A percentile compares a stretch with the other conserved stretches of the same genome.
Conservation (phyloP, 2,329 filamentous ascomycete genomes). For the Talaromyces sp. region DNA sequence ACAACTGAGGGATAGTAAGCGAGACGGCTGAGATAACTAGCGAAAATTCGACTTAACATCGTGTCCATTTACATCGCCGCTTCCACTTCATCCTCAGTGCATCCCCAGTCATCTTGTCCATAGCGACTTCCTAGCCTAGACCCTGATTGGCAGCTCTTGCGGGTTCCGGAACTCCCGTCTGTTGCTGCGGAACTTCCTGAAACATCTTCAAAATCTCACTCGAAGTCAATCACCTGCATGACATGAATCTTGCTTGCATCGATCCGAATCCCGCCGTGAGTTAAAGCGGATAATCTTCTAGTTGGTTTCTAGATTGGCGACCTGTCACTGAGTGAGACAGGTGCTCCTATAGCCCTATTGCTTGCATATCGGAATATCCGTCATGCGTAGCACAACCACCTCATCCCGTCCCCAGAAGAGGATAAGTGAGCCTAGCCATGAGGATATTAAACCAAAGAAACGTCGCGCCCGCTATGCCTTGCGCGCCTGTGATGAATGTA, state of each 20-base stretch:
- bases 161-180: background rate
- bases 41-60: no score
- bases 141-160: background rate
- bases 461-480: background rate
- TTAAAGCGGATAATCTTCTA: background rate
- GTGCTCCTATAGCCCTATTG: background rate
- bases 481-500: conserved; percentile 1
- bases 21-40: no score
- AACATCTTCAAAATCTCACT: background rate
- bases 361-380: background rate
- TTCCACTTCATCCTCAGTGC: no score
- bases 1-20: no score
- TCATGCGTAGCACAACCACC: background rate
- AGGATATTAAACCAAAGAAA: background rate
- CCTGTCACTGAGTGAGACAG: background rate
- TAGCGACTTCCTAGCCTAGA: background rate
- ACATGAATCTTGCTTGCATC: background rate
- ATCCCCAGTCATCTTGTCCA: no score
- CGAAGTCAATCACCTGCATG: background rate
- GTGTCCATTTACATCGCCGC: no score
- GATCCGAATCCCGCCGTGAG: background rate
- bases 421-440: background rate
- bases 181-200: background rate
- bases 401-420: background rate
- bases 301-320: background rate